These are phyloP conservation scores for Effrenium voratum DNA, from an alignment of 73 alveolate species.

Conservation along the genomic window DNA sequence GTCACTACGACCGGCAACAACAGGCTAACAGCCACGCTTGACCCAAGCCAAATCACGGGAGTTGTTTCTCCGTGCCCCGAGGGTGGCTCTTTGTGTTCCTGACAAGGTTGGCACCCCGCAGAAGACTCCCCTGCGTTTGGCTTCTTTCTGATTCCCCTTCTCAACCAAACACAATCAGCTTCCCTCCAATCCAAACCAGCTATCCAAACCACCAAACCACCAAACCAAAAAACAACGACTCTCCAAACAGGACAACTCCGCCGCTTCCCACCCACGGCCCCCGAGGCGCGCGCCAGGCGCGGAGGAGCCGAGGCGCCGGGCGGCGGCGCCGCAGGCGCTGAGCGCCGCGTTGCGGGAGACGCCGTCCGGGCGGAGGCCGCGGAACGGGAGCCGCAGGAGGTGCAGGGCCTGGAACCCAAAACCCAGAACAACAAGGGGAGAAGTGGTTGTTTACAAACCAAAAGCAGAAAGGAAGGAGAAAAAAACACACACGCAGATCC, in stretches of 20 bases:
- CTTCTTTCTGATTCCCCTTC: background rate
- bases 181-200: background rate
- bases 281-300: background rate
- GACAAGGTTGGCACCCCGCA: too few species aligned
- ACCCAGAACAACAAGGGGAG: too few species aligned
- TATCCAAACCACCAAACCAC: background rate
- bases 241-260: background rate
- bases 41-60: too few species aligned
- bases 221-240: background rate
- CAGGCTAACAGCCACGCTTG: too few species aligned
- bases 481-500: too few species aligned
- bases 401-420: background rate
- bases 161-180: background rate
- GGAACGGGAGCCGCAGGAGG: background rate
- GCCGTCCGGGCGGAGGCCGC: background rate
- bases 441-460: too few species aligned
- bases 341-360: background rate
- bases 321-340: conserved; percentile 5
- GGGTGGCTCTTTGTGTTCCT: too few species aligned
- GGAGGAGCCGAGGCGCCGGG: background rate
- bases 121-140: background rate
- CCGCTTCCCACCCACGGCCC: background rate
- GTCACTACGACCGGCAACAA: too few species aligned
- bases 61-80: too few species aligned
- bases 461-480: too few species aligned